Percentiles rank a stretch among this genome's conserved stretches.
Evolutionary conservation across 257 asterid genomes (phyloP).

Genomic region (Lycium ferocissimum): DNA sequence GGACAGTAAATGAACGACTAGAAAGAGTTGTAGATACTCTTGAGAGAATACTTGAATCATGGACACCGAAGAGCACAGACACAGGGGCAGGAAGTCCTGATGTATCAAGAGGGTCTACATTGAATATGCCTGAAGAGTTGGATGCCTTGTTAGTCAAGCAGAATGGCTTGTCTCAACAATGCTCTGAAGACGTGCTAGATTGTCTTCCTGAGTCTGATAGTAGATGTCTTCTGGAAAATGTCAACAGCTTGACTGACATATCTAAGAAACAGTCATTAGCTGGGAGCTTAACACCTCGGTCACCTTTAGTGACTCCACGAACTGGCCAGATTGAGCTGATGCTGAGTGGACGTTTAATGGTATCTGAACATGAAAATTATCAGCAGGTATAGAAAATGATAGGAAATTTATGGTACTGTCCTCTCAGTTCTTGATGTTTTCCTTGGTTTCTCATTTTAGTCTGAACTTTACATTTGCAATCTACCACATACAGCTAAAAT

Average conservation of each 20-base stretch:
- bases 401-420: conserved; percentile 1
- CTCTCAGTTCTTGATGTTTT: conserved; percentile 19
- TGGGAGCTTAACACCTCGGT: conserved; percentile 89
- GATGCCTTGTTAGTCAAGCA: conserved; percentile 58
- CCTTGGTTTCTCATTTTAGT: conserved; percentile 16
- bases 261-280: conserved; percentile 67
- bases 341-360: conserved; percentile 65
- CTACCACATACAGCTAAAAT: neutral
- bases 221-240: conserved; percentile 51
- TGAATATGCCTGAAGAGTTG: conserved; percentile 52
- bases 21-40: conserved; percentile 85
- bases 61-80: conserved; percentile 65
- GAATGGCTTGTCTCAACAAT: conserved; percentile 48
- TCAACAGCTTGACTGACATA: conserved; percentile 46
- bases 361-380: conserved; percentile 82
- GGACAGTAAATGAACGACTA: conserved; percentile 82
- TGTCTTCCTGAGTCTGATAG: conserved; percentile 54
- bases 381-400: conserved; percentile 67
- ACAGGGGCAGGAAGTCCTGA: conserved; percentile 66
- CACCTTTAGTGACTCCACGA: conserved; percentile 88
- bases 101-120: conserved; percentile 48
- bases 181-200: conserved; percentile 61
- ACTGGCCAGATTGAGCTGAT: conserved; percentile 78
- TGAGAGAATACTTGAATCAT: conserved; percentile 85
- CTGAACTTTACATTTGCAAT: conserved; percentile 8